Evolutionary conservation across 805 yeast genomes (phyloP), one percentile per base, ranked within the genome.

Genomic region (Myxozyma sirexii): DNA sequence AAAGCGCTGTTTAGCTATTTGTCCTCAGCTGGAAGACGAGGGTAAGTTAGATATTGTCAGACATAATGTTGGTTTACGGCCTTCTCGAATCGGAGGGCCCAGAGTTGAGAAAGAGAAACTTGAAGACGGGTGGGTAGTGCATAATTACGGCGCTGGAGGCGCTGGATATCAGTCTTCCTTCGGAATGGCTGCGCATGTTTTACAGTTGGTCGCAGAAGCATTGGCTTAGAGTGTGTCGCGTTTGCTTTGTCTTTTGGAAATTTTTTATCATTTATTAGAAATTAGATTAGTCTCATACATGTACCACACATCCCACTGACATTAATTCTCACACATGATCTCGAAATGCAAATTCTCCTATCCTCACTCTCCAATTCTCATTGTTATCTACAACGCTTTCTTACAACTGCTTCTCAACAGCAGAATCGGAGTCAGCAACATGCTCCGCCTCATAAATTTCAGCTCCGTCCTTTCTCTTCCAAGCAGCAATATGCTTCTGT

Each of bases 101-200:
- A 77, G 96, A 54, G 81, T 89, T 44, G 94, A 87, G 69, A 71
- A 72, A 44, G 87, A 85, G 66, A 60, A 56, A 3, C 58, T 67
- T 10, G 66, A 54, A 4, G 73, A 75, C 13, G 82, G 79, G 1
- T 75, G 76, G 55, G 57, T 77, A 17, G 77, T 89, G 23, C 96
- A 89, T 69, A 84, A 86, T 71, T 86, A 86, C 67, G 65, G 66
- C 1, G 87, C 89, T 31, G 89, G 84, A 7, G 90, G 90, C 31
- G 83, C 88, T 24, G 94, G 94, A 0, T 87, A 82, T 72, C 96
- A 89, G 75, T 79, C 86, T 2, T 85, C 89, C 2, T 82, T 80
- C 60, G 92, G 90, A 1, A 78, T 84, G 70, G 83, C 88, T 79
- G 81, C 71, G 29, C 71, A 69, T 26, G 79, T 77, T 0, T 69